A percentile compares a stretch with the other conserved stretches of the same genome.
Conservation (phyloP, 768 basidiomycete species). For the Gloeophyllum trabeum region DNA sequence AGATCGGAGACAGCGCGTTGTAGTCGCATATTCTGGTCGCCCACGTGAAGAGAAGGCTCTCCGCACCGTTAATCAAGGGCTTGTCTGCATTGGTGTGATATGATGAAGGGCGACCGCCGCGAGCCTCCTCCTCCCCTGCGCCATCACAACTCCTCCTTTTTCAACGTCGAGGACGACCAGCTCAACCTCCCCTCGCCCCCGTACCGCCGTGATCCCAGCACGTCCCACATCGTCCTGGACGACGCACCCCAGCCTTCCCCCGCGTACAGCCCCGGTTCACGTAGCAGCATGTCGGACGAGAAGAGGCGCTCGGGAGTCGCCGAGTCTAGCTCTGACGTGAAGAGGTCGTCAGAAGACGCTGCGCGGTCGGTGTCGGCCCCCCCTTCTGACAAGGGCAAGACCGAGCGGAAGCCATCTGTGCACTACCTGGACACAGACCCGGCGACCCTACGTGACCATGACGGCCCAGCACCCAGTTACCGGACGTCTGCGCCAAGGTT, state of each 20-base stretch:
- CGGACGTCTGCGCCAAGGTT: conserved; percentile 3
- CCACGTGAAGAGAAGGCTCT: background rate
- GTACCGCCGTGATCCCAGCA: conserved; percentile 22
- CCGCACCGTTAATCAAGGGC: background rate
- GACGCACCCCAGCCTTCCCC: conserved; percentile 10
- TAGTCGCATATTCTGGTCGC: background rate
- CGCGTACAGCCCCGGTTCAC: conserved; percentile 13
- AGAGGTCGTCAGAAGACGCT: conserved; percentile 5
- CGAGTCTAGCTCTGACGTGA: background rate
- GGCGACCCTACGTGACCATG: no score
- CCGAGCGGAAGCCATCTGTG: conserved; percentile 27
- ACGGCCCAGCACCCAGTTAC: conserved; percentile 15
- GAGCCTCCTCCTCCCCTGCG: conserved; percentile 4
- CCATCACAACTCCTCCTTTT: conserved; percentile 8
- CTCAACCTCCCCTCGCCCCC: conserved; percentile 23
- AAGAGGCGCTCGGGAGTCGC: conserved; percentile 1
- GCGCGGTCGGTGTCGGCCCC: conserved; percentile 13
- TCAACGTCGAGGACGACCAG: conserved; percentile 10
- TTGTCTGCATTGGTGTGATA: background rate
- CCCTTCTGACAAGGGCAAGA: conserved; percentile 10
- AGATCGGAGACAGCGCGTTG: no score
- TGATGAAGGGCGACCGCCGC: conserved; percentile 7
- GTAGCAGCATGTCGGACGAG: conserved; percentile 12
- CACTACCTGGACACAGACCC: conserved; percentile 49
- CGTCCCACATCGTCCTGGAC: conserved; percentile 20